Conservation (phyloP, 306 rosid species). For the Corylus avellana region DNA sequence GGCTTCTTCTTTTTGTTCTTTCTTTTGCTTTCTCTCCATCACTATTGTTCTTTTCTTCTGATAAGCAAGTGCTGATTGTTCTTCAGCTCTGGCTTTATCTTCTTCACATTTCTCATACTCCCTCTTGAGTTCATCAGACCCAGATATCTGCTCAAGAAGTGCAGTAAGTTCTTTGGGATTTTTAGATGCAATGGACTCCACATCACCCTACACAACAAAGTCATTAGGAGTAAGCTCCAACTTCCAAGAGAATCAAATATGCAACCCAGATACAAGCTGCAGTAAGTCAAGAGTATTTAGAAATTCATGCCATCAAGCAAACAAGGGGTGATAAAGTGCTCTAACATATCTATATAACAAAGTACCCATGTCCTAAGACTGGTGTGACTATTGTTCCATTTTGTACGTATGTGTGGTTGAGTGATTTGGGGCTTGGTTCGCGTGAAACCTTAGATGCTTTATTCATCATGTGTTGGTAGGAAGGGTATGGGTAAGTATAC, state of each 20-base stretch:
- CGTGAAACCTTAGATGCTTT: neutral
- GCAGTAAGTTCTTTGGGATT: slow-evolving; percentile 91
- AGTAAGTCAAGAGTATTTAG: neutral
- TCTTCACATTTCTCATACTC: slow-evolving; percentile 88
- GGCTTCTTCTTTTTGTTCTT: slow-evolving; percentile 97
- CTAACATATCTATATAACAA: neutral
- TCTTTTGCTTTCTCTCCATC: slow-evolving; percentile 94
- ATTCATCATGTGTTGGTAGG: neutral
- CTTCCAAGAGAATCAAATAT: slow-evolving; percentile 12
- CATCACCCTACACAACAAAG: slow-evolving; percentile 74
- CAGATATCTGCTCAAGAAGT: slow-evolving; percentile 94
- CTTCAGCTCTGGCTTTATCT: slow-evolving; percentile 82
- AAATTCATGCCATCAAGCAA: slow-evolving; percentile 8
- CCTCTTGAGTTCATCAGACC: slow-evolving; percentile 88
- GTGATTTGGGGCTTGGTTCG: neutral
- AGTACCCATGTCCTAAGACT: neutral
- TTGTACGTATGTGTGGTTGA: no score
- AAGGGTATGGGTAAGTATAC: no score
- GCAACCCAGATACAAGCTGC: neutral
- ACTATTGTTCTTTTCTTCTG: slow-evolving; percentile 87
- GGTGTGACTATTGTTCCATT: neutral
- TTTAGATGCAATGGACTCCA: slow-evolving; percentile 95
- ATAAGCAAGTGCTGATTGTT: slow-evolving; percentile 83
- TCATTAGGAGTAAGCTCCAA: slow-evolving; percentile 9
- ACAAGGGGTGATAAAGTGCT: neutral